These are phyloP conservation scores for Tilletia walkeri DNA, from an alignment of 1,284 basidiomycete species.

Conservation along the genomic window DNA sequence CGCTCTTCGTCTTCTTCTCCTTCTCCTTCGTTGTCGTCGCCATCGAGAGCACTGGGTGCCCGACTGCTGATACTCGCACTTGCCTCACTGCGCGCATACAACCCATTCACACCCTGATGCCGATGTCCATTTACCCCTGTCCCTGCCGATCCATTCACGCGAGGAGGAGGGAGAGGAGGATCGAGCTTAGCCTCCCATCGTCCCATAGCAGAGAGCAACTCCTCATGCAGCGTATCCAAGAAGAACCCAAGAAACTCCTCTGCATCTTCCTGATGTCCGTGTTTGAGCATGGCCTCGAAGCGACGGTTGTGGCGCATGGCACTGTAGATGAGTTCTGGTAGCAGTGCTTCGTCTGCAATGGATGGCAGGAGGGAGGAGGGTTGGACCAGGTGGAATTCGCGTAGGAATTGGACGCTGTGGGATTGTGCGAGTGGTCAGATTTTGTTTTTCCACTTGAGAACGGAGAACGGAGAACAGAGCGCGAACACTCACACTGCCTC, in stretches of 20 bases:
- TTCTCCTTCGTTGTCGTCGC: constrained; percentile 19
- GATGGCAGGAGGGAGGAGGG: not conserved
- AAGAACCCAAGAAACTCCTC: constrained; percentile 99
- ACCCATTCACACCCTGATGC: constrained; percentile 28
- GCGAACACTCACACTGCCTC: constrained; percentile 64
- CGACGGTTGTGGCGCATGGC: constrained; percentile 92
- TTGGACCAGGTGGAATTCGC: constrained; percentile 65
- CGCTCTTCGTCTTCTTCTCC: constrained; percentile 61
- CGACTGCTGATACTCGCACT: not conserved
- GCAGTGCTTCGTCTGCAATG: constrained; percentile 63
- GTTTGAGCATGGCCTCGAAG: constrained; percentile 83
- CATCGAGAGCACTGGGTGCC: not conserved
- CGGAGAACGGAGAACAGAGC: constrained; percentile 3
- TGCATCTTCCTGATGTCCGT: constrained; percentile 94
- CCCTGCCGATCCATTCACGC: not conserved
- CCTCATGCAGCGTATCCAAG: constrained; percentile 91
- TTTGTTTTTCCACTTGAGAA: too few species aligned
- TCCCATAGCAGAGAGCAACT: constrained; percentile 70
- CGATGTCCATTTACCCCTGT: not conserved
- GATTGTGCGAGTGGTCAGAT: not conserved
- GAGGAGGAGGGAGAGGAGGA: constrained; percentile 25
- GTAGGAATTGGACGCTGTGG: constrained; percentile 68
- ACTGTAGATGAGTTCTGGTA: constrained; percentile 86
- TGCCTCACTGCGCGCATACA: constrained; percentile 18
- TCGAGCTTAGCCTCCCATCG: constrained; percentile 44